Base-by-base conservation (phyloP, 768 basidiomycete genomes). In the Suillus sp. region DNA sequence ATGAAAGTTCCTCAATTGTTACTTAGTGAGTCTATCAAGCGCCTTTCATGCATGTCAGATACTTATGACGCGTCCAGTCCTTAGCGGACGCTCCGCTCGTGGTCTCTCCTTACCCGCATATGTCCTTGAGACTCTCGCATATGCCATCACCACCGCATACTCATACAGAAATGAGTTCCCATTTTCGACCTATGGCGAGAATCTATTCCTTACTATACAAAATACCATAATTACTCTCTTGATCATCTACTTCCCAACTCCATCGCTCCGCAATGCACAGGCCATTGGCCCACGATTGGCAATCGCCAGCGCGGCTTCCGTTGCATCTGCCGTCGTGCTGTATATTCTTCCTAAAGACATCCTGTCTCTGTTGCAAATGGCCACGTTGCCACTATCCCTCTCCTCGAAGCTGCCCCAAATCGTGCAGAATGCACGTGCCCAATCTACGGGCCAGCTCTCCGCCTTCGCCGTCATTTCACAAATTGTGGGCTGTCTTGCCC, bases 171-270 rank as follows among this genome's bases (percentile, higher is more conserved):
- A 93, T 71, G 75, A 80, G 27, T 98, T 96, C 77, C 95, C 97
- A 0, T 97, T 98, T 81, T 94, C 93, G 22, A 98, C 97, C 0
- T 99, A 98, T 64, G 97, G 97, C 71, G 97, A 99, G 77, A 98
- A 96, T 80, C 74, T 95, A 62, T 98, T 98, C 86, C 84, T 99
- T 56, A 88, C 93, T 35, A 71, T 95, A 63, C 95, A 96, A 77
- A 95, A 96, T 79, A 80, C 90, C 68, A 65, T 92, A 78, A 94
- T 98, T 73, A 94, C 93, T 18, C 82, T 95, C 70, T 86, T 96
- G 68, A 96, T 96, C 75, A 83, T 95, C 57, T 78, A 79, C 74
- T 89, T 91, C 71, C 82, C 85, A 9, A 69, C 76, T 5, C 54
- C 70, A 10, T 69, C 69, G 3, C 74, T 69, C 13, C 68, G 68